Evolutionary conservation across 2,329 filamentous ascomycete species (phyloP).

Genomic region (Fusarium tricinctum): DNA sequence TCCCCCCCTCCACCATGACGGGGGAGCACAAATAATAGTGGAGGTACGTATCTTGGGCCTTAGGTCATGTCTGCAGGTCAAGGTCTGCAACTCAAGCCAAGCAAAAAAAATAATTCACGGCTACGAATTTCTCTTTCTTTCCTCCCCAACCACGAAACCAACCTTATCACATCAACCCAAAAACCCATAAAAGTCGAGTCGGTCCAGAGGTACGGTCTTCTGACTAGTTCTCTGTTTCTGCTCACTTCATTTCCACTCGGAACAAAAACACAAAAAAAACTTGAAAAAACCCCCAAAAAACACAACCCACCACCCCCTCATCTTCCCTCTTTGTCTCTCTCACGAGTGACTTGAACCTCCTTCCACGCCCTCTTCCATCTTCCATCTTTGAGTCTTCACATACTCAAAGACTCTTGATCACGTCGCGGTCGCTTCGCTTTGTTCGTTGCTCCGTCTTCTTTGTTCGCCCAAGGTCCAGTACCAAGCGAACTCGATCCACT

Average conservation of each 20-base stretch:
- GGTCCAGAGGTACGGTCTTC: slow-evolving; percentile 71
- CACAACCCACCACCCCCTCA: slow-evolving; percentile 46
- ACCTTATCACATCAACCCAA: slow-evolving; percentile 62
- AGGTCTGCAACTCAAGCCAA: slow-evolving; percentile 33
- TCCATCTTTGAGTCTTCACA: slow-evolving; percentile 45
- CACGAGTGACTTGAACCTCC: slow-evolving; percentile 45
- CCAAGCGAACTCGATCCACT: slow-evolving; percentile 47
- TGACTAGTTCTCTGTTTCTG: slow-evolving; percentile 73
- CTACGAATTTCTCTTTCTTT: slow-evolving; percentile 58
- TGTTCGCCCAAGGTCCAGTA: slow-evolving; percentile 48
- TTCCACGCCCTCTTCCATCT: slow-evolving; percentile 32
- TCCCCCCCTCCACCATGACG: slow-evolving; percentile 42
- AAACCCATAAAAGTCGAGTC: slow-evolving; percentile 61
- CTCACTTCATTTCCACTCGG: slow-evolving; percentile 64
- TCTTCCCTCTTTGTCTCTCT: slow-evolving; percentile 48
- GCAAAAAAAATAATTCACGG: slow-evolving; percentile 54
- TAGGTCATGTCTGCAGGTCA: slow-evolving; percentile 38
- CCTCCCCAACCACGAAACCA: slow-evolving; percentile 63
- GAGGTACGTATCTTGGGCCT: slow-evolving; percentile 37
- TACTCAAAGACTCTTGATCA: slow-evolving; percentile 47
- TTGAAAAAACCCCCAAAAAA: slow-evolving; percentile 70
- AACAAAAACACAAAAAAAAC: slow-evolving; percentile 71
- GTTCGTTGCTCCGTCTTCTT: slow-evolving; percentile 50
- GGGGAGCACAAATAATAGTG: background rate
- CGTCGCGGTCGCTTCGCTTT: slow-evolving; percentile 48